Conservation (phyloP, 2,329 filamentous ascomycete genomes). For the Fusarium oxysporum region DNA sequence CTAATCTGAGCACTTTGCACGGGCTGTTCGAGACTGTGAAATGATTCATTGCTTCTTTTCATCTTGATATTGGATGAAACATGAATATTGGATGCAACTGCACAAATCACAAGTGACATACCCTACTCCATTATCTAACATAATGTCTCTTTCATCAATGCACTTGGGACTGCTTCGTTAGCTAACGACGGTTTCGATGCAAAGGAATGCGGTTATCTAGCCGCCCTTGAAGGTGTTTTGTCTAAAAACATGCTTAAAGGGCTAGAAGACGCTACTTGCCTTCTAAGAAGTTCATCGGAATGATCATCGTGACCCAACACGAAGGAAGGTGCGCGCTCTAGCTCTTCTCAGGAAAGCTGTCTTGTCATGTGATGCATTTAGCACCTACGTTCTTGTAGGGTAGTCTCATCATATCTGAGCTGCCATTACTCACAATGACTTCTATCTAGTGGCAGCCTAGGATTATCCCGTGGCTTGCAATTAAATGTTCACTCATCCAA, state of each 20-base stretch:
- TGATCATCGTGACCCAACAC: not conserved
- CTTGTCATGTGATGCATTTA: not conserved
- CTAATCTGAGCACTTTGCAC: not conserved
- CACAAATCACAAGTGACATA: not conserved
- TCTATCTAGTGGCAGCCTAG: no score
- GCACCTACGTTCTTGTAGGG: not conserved
- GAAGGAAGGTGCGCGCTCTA: not conserved
- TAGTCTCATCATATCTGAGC: not conserved
- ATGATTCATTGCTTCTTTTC: not conserved
- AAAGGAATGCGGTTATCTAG: not conserved
- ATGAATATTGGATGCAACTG: not conserved
- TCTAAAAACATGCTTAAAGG: not conserved
- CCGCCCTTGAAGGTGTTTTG: not conserved
- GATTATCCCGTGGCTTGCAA: not conserved
- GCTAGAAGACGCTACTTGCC: not conserved
- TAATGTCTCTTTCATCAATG: not conserved
- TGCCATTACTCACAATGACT: not conserved
- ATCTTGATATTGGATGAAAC: not conserved
- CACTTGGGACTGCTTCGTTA: not conserved
- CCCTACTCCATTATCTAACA: not conserved
- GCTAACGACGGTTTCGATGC: not conserved
- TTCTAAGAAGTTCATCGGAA: not conserved
- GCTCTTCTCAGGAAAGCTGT: not conserved
- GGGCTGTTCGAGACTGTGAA: not conserved
- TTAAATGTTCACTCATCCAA: not conserved